These are phyloP conservation scores for Nematodospora anomalae DNA, from an alignment of 1,139 yeast species.

Conservation along the genomic window DNA sequence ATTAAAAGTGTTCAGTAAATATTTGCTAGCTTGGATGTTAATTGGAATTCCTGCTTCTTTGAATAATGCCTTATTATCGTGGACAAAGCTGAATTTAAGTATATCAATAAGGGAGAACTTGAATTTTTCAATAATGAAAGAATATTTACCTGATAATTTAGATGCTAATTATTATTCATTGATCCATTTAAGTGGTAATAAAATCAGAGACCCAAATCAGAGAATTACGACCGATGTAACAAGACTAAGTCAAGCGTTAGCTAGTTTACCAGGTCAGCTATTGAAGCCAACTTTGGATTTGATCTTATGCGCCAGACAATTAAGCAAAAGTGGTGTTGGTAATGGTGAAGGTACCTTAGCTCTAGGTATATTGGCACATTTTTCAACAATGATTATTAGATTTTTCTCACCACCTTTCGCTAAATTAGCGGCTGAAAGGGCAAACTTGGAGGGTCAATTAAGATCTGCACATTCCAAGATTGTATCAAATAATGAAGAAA, in stretches of 20 bases:
- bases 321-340: constrained; percentile 72
- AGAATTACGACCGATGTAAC: constrained; percentile 78
- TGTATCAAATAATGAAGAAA: constrained; percentile 79
- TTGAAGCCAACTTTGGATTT: constrained; percentile 84
- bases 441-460: constrained; percentile 82
- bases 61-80: constrained; percentile 71
- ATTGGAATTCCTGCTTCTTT: constrained; percentile 86
- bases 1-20: constrained; percentile 61
- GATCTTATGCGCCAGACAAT: constrained; percentile 76
- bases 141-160: constrained; percentile 64
- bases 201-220: constrained; percentile 77
- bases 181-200: constrained; percentile 56
- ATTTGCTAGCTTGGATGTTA: constrained; percentile 76
- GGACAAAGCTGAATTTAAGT: constrained; percentile 69
- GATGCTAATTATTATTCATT: constrained; percentile 48
- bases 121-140: constrained; percentile 62
- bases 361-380: constrained; percentile 77
- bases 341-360: constrained; percentile 84
- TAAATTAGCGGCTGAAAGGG: constrained; percentile 72
- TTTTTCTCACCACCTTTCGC: constrained; percentile 91
- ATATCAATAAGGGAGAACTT: constrained; percentile 65
- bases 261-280: constrained; percentile 81
- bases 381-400: constrained; percentile 72
- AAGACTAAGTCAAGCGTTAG: constrained; percentile 68
- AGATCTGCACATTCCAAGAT: constrained; percentile 81